phyloP scores from a whole-genome alignment of 2,329 filamentous ascomycete species.

The Xylariales sp. region DNA sequence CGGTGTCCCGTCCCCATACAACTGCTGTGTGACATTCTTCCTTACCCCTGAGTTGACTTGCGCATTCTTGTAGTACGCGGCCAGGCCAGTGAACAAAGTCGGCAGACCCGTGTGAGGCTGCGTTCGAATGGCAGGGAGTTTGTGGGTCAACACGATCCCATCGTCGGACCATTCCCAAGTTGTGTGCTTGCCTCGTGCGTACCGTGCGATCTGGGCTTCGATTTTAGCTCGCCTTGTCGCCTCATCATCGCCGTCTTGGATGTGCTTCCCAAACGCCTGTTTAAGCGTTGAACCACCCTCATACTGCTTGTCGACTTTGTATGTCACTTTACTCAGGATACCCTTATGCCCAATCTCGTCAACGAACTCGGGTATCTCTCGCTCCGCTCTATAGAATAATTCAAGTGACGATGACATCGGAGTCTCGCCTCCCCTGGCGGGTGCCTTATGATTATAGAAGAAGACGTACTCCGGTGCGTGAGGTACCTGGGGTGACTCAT shows the following conservation, averaged over 20 bases:
- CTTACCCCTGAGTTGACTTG: slow-evolving; percentile 17
- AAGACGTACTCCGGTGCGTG: slow-evolving; percentile 48
- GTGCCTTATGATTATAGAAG: slow-evolving; percentile 38
- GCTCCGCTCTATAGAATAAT: slow-evolving; percentile 37
- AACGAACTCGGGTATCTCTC: slow-evolving; percentile 43
- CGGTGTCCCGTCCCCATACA: slow-evolving; percentile 40
- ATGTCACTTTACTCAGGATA: slow-evolving; percentile 31
- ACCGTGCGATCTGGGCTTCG: slow-evolving; percentile 43
- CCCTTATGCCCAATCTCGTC: slow-evolving; percentile 37
- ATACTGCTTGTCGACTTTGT: slow-evolving; percentile 39
- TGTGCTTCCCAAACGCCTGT: slow-evolving; percentile 39
- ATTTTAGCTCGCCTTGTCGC: slow-evolving; percentile 36
- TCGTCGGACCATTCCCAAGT: slow-evolving; percentile 39
- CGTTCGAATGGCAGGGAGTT: slow-evolving; percentile 31
- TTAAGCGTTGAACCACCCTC: slow-evolving; percentile 40
- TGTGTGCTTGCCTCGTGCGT: slow-evolving; percentile 39
- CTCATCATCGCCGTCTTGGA: slow-evolving; percentile 38
- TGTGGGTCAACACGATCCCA: neutral
- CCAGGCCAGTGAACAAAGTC: slow-evolving; percentile 40
- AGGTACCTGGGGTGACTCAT: slow-evolving; percentile 45
- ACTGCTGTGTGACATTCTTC: slow-evolving; percentile 31
- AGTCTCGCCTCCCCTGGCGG: slow-evolving; percentile 33
- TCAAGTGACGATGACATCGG: slow-evolving; percentile 45
- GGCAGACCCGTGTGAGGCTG: slow-evolving; percentile 40
- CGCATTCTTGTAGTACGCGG: slow-evolving; percentile 37